Conservation (phyloP, 169 alveolate species). For the Eimeria brunetti region DNA sequence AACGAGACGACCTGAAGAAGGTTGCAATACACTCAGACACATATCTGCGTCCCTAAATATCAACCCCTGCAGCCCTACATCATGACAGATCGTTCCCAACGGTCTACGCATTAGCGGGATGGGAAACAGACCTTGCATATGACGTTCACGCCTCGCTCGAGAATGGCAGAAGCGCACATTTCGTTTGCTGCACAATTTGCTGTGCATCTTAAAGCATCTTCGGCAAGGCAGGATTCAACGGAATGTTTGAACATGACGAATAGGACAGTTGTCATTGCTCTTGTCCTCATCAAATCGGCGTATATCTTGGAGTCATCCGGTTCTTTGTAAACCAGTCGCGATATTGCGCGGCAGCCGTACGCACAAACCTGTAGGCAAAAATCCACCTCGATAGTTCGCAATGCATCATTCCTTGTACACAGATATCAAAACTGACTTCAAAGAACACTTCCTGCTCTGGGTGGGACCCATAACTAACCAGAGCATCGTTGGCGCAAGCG, state of each 20-base stretch:
- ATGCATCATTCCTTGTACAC: not conserved
- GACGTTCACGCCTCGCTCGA: conserved; percentile 79
- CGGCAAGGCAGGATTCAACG: conserved; percentile 49
- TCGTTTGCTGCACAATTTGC: conserved; percentile 76
- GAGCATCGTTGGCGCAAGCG: conserved; percentile 63
- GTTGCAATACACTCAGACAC: not conserved
- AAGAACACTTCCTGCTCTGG: not conserved
- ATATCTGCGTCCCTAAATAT: not conserved
- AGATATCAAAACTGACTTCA: not conserved
- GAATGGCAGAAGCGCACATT: conserved; percentile 73
- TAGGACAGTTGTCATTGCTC: conserved; percentile 78
- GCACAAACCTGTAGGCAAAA: conserved; percentile 60
- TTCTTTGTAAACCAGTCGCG: conserved; percentile 75
- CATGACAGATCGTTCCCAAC: not conserved
- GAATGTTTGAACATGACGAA: conserved; percentile 75
- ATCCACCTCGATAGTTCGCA: not conserved
- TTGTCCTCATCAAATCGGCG: conserved; percentile 39
- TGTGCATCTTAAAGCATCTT: conserved; percentile 74
- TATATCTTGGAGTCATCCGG: conserved; percentile 68
- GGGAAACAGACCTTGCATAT: conserved; percentile 64
- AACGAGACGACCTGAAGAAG: conserved; percentile 64
- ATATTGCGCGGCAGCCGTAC: conserved; percentile 66
- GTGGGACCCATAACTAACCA: conserved; percentile 17
- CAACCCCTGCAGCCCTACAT: not conserved
- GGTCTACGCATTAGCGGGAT: not conserved